phyloP scores from a whole-genome alignment of 257 asterid species.

The Primulina huaijiensis region DNA sequence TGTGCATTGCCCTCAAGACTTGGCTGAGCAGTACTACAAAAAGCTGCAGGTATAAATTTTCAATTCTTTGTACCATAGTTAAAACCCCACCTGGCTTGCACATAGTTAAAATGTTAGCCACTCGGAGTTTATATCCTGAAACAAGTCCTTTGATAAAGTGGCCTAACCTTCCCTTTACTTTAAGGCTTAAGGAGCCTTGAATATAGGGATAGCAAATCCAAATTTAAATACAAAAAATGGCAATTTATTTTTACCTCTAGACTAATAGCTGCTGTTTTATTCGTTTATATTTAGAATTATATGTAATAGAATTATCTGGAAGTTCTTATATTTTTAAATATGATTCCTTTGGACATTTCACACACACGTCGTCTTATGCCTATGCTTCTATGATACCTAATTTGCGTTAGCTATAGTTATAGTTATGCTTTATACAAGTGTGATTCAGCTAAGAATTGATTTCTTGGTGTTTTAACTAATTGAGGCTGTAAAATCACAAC shows the following conservation, averaged over 20 bases:
- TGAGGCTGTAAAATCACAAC: background rate
- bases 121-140: background rate
- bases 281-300: too few species aligned
- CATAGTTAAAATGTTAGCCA: background rate
- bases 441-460: background rate
- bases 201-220: too few species aligned
- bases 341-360: background rate
- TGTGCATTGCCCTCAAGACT: slow-evolving; percentile 74
- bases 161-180: too few species aligned
- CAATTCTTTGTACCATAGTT: background rate
- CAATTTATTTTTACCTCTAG: background rate
- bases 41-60: slow-evolving; percentile 69
- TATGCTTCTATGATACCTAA: background rate
- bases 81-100: background rate
- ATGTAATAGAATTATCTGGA: background rate
- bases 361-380: background rate
- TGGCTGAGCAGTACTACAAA: slow-evolving; percentile 82
- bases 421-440: background rate
- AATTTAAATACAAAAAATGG: background rate
- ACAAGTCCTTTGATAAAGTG: too few species aligned
- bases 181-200: too few species aligned
- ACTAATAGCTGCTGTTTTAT: too few species aligned
- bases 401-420: too few species aligned
- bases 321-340: too few species aligned
- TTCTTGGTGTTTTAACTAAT: background rate